Conservation (phyloP, 148 eudicot genomes). For the Heliamphora exappendiculata region DNA sequence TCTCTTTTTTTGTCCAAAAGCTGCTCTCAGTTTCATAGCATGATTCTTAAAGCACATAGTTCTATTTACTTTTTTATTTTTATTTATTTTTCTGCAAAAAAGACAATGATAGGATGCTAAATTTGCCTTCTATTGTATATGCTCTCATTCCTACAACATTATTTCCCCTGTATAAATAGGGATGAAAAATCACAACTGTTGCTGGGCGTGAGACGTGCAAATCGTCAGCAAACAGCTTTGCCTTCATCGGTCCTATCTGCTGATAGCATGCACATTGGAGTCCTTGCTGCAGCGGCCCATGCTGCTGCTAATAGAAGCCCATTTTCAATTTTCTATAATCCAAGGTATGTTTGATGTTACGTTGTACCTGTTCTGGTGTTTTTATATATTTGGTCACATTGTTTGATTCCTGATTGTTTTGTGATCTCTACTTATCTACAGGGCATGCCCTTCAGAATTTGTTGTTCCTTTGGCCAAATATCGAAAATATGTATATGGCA, state of each 20-base stretch:
- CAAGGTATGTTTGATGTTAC: conserved; percentile 37
- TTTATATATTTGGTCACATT: background rate
- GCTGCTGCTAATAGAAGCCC: conserved; percentile 83
- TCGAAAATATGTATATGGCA: conserved; percentile 65
- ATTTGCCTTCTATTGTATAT: background rate
- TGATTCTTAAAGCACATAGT: background rate
- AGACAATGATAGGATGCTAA: background rate
- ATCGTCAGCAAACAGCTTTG: conserved; percentile 80
- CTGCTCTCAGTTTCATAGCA: no score
- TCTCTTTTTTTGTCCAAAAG: no score
- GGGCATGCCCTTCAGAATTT: conserved; percentile 98
- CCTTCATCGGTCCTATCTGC: conserved; percentile 96
- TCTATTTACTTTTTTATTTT: no score
- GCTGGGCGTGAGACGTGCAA: conserved; percentile 88
- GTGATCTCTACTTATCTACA: conserved; percentile 19
- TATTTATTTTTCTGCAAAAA: background rate
- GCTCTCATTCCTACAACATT: background rate
- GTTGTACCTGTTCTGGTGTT: background rate
- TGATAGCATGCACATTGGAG: conserved; percentile 98
- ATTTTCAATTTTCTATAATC: conserved; percentile 83
- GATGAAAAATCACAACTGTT: conserved; percentile 85
- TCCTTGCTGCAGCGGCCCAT: conserved; percentile 98
- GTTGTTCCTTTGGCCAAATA: conserved; percentile 73
- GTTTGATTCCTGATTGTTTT: background rate
- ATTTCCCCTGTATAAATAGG: conserved; percentile 21